Base-by-base conservation (phyloP, 106 monocot genomes). In the Allium sativum region DNA sequence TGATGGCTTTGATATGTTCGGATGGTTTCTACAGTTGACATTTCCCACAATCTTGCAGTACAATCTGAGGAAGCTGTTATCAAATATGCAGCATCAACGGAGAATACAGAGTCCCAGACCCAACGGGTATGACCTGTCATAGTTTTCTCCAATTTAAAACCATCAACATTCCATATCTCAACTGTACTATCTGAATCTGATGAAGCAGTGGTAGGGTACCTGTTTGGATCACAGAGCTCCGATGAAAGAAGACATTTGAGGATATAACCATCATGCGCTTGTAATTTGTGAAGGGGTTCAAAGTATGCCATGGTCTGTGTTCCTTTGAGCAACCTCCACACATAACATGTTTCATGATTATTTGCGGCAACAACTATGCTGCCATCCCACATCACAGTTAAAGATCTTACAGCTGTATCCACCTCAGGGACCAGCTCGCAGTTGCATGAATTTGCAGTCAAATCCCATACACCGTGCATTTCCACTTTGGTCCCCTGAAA, bases 401-500 rank as follows among this genome's bases (percentile, higher is more conserved):
- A 59, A 65, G 92, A 99, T 42, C 88, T 82, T 60, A 99, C 92
- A 72, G 98, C 98, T 21, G 88, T 92, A 75, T 92, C 98, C 13
- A 99, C 92, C 75, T 92, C 92, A 52, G 98, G 98, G 18, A 99
- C 96, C 76, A 99, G 69, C 74, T 99, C 98, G 79, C 98, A 99
- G 65, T 46, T 62, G 47, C 62, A 62, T 10, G 62, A 92, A 73
- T 99, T 99, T 68, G 98, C 92, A 57, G 76, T 79, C 55, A 99
- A 71, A 75, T 99, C 92, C 92, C 98, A 99, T 41, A 99, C 98
- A 21, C 98, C 98, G 92, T 62, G 92, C 92, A 72, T 92, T 99
- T 72, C 98, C 98, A 81, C 92, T 99, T 70, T 99, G 98, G 76
- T 99, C 98, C 2, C 92, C 98, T 73, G 98, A 99, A 69, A 99